phyloP scores from a whole-genome alignment of 1,284 basidiomycete species.

The Austroboletus novae-zelandiae region DNA sequence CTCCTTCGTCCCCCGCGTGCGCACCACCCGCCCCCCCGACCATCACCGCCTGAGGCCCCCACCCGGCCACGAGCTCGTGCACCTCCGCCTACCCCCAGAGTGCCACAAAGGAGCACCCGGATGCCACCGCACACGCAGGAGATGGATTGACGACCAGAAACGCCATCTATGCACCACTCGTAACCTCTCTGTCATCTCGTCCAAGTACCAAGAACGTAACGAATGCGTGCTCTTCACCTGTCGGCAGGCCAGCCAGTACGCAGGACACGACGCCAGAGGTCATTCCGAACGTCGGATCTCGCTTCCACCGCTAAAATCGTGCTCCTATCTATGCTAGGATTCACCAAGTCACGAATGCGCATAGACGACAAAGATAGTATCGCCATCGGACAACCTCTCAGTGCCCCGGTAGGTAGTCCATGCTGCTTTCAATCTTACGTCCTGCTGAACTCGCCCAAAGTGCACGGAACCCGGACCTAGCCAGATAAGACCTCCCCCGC shows the following conservation, averaged over 20 bases:
- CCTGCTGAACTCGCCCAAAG: constrained; percentile 14
- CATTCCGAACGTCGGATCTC: background rate
- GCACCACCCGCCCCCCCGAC: background rate
- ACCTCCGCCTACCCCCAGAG: constrained; percentile 15
- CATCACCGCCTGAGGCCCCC: background rate
- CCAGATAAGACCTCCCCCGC: background rate
- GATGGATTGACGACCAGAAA: constrained; percentile 15
- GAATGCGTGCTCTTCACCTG: constrained; percentile 11
- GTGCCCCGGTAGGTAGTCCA: constrained; percentile 10
- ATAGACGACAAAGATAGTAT: background rate
- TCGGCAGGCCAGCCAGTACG: background rate
- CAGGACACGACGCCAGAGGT: constrained; percentile 8
- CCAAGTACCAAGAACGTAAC: constrained; percentile 5
- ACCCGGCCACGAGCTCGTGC: constrained; percentile 2
- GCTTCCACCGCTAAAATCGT: background rate
- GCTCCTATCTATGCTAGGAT: background rate
- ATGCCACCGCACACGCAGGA: constrained; percentile 7
- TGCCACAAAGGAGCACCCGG: constrained; percentile 17
- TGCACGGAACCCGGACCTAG: constrained; percentile 6
- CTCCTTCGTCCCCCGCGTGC: constrained; percentile 33
- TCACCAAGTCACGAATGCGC: background rate
- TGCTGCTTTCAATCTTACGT: background rate
- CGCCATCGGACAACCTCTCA: background rate
- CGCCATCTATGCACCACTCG: constrained; percentile 4
- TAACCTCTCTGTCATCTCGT: constrained; percentile 9